Evolutionary conservation across 805 yeast genomes (phyloP).

Genomic region (Candida glaebosa): DNA sequence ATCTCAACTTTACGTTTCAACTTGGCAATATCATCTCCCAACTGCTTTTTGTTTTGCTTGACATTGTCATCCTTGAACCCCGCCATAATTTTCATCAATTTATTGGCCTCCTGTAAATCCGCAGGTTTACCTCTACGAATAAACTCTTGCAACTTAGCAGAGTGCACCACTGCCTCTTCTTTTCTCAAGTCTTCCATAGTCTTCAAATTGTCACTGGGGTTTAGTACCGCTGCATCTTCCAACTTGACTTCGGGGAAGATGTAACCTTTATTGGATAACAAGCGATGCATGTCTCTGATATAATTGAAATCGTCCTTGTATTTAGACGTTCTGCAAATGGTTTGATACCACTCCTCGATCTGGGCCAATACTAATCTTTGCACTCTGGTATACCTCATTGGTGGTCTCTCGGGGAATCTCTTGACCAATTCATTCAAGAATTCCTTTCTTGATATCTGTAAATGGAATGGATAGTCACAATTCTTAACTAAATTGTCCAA

Average conservation of each 20-base stretch:
- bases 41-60: conserved; percentile 70
- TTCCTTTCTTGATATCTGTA: conserved; percentile 92
- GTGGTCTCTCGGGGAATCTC: conserved; percentile 93
- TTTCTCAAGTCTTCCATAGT: conserved; percentile 86
- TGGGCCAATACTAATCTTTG: conserved; percentile 85
- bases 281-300: conserved; percentile 93
- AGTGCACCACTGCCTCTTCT: conserved; percentile 89
- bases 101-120: conserved; percentile 94
- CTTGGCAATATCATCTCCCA: conserved; percentile 79
- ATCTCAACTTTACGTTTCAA: conserved; percentile 82
- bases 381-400: conserved; percentile 74
- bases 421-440: conserved; percentile 90
- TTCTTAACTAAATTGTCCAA: conserved; percentile 92
- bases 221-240: conserved; percentile 90
- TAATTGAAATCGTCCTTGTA: conserved; percentile 90
- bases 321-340: conserved; percentile 84
- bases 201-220: conserved; percentile 82
- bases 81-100: conserved; percentile 96
- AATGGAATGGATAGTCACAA: conserved; percentile 96
- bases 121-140: conserved; percentile 94
- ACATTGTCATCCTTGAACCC: conserved; percentile 87
- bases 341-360: conserved; percentile 96
- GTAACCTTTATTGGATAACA: conserved; percentile 87
- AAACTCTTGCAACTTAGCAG: conserved; percentile 92
- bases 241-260: conserved; percentile 85